These are phyloP conservation scores for Cutaneotrichosporon sp. DNA, from an alignment of 1,284 basidiomycete species.

Conservation along the genomic window DNA sequence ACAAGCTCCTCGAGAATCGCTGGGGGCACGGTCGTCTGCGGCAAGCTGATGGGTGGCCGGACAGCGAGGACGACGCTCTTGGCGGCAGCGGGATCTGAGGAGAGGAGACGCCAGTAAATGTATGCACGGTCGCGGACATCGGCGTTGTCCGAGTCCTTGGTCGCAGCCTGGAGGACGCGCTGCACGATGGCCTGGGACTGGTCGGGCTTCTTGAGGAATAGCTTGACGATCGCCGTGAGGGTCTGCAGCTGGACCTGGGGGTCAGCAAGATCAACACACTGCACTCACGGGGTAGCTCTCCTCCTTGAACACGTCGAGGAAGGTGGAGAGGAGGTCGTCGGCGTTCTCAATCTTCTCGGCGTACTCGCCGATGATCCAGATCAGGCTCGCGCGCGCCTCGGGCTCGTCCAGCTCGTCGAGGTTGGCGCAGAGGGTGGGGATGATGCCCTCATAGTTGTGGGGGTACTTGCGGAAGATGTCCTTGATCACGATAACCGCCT, in stretches of 20 bases:
- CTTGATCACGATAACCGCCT: constrained; percentile 95
- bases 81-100: constrained; percentile 88
- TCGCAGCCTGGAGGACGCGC: constrained; percentile 94
- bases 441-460: constrained; percentile 92
- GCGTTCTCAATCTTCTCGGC: constrained; percentile 95
- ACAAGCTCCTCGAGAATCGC: constrained; percentile 92
- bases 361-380: constrained; percentile 98
- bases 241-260: constrained; percentile 89
- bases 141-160: constrained; percentile 96
- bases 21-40: constrained; percentile 84
- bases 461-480: constrained; percentile 98
- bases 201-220: constrained; percentile 94
- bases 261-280: no score
- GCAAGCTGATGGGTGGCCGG: constrained; percentile 89
- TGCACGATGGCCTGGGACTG: constrained; percentile 88
- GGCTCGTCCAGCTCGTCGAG: constrained; percentile 91
- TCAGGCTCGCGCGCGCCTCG: constrained; percentile 93
- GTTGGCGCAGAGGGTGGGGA: constrained; percentile 88
- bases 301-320: constrained; percentile 88
- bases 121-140: constrained; percentile 93
- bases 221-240: constrained; percentile 91
- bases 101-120: constrained; percentile 93
- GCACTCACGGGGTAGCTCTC: constrained; percentile 71
- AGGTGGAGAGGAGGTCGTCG: constrained; percentile 90
- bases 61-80: constrained; percentile 92